These are phyloP conservation scores for Brassica hybrid DNA, from an alignment of 441 rosid genomes.

Conservation along the genomic window DNA sequence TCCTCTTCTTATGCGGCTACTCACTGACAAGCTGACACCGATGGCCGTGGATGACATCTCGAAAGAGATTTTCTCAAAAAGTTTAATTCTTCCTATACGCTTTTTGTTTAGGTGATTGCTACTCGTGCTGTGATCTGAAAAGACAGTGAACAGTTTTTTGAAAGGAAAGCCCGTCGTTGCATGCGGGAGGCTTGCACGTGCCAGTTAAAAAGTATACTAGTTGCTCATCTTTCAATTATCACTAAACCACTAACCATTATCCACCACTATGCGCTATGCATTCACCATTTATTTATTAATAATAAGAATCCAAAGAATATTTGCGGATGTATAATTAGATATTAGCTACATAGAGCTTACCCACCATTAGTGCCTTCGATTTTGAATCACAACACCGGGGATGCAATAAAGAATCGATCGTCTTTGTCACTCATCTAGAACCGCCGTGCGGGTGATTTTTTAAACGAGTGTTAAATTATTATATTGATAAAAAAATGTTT, in stretches of 20 bases:
- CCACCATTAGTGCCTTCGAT: too few relatives aligned
- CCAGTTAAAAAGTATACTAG: not conserved
- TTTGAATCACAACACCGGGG: too few relatives aligned
- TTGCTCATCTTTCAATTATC: not conserved
- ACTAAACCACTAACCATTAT: not conserved
- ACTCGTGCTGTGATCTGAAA: not conserved
- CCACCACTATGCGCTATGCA: not conserved
- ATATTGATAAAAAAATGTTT: too few relatives aligned
- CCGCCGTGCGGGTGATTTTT: too few relatives aligned
- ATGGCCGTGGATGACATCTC: constrained; percentile 49
- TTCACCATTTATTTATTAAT: not conserved
- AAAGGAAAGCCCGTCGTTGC: not conserved
- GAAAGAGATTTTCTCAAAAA: not conserved
- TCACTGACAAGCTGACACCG: constrained; percentile 40
- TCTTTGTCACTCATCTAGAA: too few relatives aligned
- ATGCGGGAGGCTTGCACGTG: too few relatives aligned
- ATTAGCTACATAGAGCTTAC: too few relatives aligned
- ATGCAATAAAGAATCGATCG: too few relatives aligned
- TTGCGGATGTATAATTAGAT: too few relatives aligned
- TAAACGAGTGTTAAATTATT: too few relatives aligned
- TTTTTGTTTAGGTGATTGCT: not conserved
- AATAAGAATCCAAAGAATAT: not conserved
- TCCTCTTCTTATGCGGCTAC: constrained; percentile 15
- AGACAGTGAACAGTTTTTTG: not conserved
- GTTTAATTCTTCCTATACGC: not conserved